Evolutionary conservation across 352 stramenopile species (phyloP).

Genomic region (Pythium dissimile): DNA sequence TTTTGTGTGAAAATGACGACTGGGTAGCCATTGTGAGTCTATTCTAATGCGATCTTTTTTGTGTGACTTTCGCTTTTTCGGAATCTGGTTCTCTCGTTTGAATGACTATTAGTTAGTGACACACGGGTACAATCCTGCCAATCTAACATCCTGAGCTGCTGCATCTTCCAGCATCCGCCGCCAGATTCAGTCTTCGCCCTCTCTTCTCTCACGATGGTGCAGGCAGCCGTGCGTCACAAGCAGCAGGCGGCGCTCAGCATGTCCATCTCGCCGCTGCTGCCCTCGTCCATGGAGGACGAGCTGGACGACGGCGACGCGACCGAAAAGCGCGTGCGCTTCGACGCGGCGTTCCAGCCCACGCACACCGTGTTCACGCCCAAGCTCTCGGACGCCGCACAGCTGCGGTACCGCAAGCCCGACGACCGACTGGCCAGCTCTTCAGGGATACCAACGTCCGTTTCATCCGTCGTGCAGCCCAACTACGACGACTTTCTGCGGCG

Average conservation of each 20-base stretch:
- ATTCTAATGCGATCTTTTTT: constrained; percentile 7
- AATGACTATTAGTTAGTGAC: constrained; percentile 1
- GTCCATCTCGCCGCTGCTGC: constrained; percentile 72
- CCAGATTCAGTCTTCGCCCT: neutral
- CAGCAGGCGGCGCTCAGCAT: constrained; percentile 49
- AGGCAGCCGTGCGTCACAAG: constrained; percentile 40
- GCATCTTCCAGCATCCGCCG: constrained; percentile 12
- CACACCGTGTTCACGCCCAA: constrained; percentile 82
- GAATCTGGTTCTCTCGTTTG: neutral
- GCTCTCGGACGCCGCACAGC: constrained; percentile 57
- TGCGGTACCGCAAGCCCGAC: constrained; percentile 80
- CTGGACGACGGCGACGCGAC: neutral
- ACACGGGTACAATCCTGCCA: neutral
- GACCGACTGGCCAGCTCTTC: constrained; percentile 63
- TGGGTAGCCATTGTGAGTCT: constrained; percentile 4
- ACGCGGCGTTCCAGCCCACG: constrained; percentile 64
- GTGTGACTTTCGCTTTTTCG: neutral
- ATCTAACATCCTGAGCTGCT: neutral
- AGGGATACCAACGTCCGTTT: constrained; percentile 63
- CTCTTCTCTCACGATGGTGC: constrained; percentile 28
- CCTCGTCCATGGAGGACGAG: constrained; percentile 75
- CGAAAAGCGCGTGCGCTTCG: constrained; percentile 66
- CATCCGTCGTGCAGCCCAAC: constrained; percentile 85
- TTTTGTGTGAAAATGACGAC: neutral
- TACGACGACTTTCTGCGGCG: constrained; percentile 89